Evolutionary conservation across 495 filamentous ascomycete genomes (phyloP), one percentile per base, ranked within the genome.

Genomic region (Aspergillus affinis): DNA sequence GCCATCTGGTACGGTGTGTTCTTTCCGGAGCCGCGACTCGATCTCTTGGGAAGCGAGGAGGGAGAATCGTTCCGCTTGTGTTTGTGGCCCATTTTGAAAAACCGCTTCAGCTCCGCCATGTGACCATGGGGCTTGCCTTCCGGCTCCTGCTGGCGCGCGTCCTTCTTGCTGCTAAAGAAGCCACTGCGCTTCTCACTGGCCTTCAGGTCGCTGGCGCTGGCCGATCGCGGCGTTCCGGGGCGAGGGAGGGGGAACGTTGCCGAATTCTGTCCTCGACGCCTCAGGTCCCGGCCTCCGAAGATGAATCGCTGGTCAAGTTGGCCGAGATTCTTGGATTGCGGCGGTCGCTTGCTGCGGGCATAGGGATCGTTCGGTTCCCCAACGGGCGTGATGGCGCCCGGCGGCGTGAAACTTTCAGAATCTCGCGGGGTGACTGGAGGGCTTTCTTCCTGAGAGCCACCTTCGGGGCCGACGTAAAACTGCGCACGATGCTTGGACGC

Each of bases 91-190:
- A 86, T 76, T 59, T 86, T 85, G 79, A 98, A 95, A 70, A 98
- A 98, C 17, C 95, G 82, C 73, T 96, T 98, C 59, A 98, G 72
- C 57, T 98, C 92, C 8, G 88, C 86, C 91, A 98, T 97, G 7
- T 95, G 97, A 26, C 90, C 87, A 58, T 93, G 90, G 23, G 67
- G 67, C 48, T 65, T 66, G 27, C 65, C 63, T 51, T 74, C 47
- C 58, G 86, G 63, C 48, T 81, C 62, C 62, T 73, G 73, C 63
- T 72, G 68, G 62, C 73, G 63, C 59, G 66, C 54, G 13, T 82
- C 78, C 59, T 79, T 78, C 55, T 81, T 82, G 60, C 58, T 61
- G 41, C 76, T 70, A 54, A 79, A 74, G 51, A 81, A 79, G n/a
- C 81, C 75, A 45, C 77, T 65, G 20, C 76, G 75, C 60, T 78